Evolutionary conservation across 768 basidiomycete genomes (phyloP), one percentile per base, ranked within the genome.

Genomic region (Obba rivulosa): DNA sequence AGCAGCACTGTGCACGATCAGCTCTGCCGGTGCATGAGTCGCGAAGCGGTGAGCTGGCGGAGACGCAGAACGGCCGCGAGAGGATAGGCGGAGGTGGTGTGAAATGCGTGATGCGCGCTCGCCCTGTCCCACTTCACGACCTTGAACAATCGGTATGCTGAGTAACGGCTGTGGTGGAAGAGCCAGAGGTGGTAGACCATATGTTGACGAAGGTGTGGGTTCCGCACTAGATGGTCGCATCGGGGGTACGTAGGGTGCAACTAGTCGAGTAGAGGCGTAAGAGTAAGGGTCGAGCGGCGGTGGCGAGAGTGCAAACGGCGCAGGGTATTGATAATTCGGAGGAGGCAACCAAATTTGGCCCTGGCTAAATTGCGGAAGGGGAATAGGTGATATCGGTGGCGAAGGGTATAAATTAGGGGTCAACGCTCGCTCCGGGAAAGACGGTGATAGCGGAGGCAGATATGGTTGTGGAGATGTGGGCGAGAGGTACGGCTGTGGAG

Each of bases 1-100:
- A 2, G 41, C 55, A 31, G 28, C 28, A 31, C 7, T 13, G 52
- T 21, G 43, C n/a, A 31, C 53, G 47, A 39, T 52, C 22, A 34
- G 54, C 41, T 46, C 52, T 48, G 55, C 13, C 2, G 59, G 35
- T 8, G 54, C 56, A 24, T 72, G 67, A 34, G 74, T 37, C 31
- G 76, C 74, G 57, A 75, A 78, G 21, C 77, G 70, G 55, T 80
- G 81, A 10, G 81, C 76, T 41, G 66, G 72, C 5, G 75, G 86
- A 21, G 86, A 88, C 20, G 78, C 77, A 0, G 83, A 81, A 21
- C 78, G 77, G 51, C 78, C 66, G 13, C 83, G 71, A 21, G 79
- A 79, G 13, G 77, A 73, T 37, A 73, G 62, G 42, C 76, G 76
- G 9, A 87, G 65, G 52, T 85, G 82, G 40, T 76, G 76, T 21